A percentile compares a stretch with the other conserved stretches of the same genome.
phyloP scores from a whole-genome alignment of 2,329 filamentous ascomycete species.

The Magnaporthiopsis incrustans region DNA sequence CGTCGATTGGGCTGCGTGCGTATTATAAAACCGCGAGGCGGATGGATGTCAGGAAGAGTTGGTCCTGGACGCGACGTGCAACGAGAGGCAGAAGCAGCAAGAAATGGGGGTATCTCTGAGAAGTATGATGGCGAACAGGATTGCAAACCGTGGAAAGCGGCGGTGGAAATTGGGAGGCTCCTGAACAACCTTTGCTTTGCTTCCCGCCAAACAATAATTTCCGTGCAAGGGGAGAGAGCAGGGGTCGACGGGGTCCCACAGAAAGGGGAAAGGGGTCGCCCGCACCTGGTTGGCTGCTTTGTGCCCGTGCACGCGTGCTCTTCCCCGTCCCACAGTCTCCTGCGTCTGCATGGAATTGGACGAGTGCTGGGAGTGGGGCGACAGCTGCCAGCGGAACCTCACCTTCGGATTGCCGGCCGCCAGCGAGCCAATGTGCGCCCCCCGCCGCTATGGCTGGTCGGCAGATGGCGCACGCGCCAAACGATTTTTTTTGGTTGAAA shows the following conservation, averaged over 20 bases:
- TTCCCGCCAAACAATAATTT: conserved; percentile 38
- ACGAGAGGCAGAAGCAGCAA: conserved; percentile 18
- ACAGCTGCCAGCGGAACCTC: neutral
- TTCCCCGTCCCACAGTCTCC: conserved; percentile 9
- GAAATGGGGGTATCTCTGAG: conserved; percentile 14
- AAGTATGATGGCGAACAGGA: neutral
- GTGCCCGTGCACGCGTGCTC: conserved; percentile 4
- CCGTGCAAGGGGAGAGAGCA: conserved; percentile 21
- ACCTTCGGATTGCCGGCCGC: neutral
- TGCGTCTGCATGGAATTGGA: neutral
- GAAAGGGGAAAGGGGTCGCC: conserved; percentile 12
- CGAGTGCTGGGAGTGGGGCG: neutral
- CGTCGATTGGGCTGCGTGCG: conserved; percentile 18
- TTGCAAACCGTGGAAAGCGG: neutral
- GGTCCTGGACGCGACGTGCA: conserved; percentile 3
- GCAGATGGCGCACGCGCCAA: neutral
- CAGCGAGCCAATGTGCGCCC: neutral
- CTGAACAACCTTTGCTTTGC: conserved; percentile 17
- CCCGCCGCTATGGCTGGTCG: too few species aligned
- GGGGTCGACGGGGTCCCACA: conserved; percentile 5
- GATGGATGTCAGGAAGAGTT: conserved; percentile 15
- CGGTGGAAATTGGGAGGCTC: conserved; percentile 8
- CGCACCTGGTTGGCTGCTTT: conserved; percentile 9
- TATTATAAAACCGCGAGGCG: conserved; percentile 17
- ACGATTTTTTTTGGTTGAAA: neutral